Evolutionary conservation across 441 rosid genomes (phyloP).

Genomic region (Brassica hybrid): DNA sequence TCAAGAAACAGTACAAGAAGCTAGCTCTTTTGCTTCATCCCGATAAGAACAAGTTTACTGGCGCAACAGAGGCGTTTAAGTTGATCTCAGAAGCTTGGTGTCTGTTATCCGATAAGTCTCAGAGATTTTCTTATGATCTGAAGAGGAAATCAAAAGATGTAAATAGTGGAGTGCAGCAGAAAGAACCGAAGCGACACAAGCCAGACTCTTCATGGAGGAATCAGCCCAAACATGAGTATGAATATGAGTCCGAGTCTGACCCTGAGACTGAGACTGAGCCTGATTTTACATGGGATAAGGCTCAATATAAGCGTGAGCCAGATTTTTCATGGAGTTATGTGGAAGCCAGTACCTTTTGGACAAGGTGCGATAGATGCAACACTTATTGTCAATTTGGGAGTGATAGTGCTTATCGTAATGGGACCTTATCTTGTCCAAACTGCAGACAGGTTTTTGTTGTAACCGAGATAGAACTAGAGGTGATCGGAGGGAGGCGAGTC

Average conservation of each 20-base stretch:
- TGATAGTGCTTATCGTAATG: slow-evolving; percentile 53
- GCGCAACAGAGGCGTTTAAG: slow-evolving; percentile 87
- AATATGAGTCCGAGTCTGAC: neutral
- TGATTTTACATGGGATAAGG: slow-evolving; percentile 45
- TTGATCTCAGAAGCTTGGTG: slow-evolving; percentile 80
- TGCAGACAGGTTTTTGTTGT: slow-evolving; percentile 70
- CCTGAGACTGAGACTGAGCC: neutral
- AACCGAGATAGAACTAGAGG: slow-evolving; percentile 46
- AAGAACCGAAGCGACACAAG: neutral
- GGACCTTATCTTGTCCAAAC: slow-evolving; percentile 70
- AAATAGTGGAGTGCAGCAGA: neutral
- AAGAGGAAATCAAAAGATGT: slow-evolving; percentile 47
- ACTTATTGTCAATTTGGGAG: slow-evolving; percentile 69
- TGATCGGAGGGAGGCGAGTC: slow-evolving; percentile 28
- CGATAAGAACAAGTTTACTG: slow-evolving; percentile 80
- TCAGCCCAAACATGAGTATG: neutral
- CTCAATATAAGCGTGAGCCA: neutral
- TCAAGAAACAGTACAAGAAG: slow-evolving; percentile 74
- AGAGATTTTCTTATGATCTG: slow-evolving; percentile 65
- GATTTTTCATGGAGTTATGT: neutral
- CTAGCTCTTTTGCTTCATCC: slow-evolving; percentile 86
- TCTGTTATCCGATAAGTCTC: slow-evolving; percentile 69
- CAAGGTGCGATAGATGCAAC: slow-evolving; percentile 76
- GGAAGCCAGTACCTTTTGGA: slow-evolving; percentile 67
- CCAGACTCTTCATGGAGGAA: neutral